Evolutionary conservation across 768 basidiomycete genomes (phyloP).

Genomic region (Mycena vitilis): DNA sequence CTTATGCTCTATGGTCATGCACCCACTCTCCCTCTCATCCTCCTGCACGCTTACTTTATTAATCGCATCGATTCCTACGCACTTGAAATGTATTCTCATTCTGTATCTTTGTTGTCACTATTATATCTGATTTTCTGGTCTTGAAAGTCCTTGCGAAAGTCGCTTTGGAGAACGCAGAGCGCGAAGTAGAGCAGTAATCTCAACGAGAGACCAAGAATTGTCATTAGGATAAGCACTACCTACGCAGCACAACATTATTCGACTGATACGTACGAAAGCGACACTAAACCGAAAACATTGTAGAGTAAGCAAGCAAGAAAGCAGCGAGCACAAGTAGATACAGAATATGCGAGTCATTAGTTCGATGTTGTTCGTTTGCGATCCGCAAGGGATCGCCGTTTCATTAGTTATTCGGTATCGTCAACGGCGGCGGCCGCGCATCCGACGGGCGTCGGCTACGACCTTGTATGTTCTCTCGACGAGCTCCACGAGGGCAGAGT

Average conservation of each 20-base stretch:
- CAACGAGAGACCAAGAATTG: constrained; percentile 13
- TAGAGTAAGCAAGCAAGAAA: constrained; percentile 25
- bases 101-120: constrained; percentile 6
- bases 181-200: background rate
- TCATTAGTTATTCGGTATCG: constrained; percentile 8
- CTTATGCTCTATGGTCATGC: constrained; percentile 6
- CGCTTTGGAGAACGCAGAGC: background rate
- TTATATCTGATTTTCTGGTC: background rate
- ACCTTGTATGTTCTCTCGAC: constrained; percentile 79
- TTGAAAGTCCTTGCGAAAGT: background rate
- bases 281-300: constrained; percentile 21
- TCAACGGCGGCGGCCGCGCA: constrained; percentile 42
- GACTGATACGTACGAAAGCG: constrained; percentile 5
- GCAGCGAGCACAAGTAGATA: constrained; percentile 22
- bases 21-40: background rate
- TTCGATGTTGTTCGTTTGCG: constrained; percentile 22
- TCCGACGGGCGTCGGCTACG: constrained; percentile 70
- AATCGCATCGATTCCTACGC: constrained; percentile 19
- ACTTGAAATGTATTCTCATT: constrained; percentile 16
- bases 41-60: constrained; percentile 19
- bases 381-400: constrained; percentile 17
- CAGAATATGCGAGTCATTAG: constrained; percentile 20
- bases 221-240: constrained; percentile 22
- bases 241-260: constrained; percentile 28
- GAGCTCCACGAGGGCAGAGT: constrained; percentile 57